These are phyloP conservation scores for Yamadazyma taylorii DNA, from an alignment of 1,139 yeast species.

Conservation along the genomic window DNA sequence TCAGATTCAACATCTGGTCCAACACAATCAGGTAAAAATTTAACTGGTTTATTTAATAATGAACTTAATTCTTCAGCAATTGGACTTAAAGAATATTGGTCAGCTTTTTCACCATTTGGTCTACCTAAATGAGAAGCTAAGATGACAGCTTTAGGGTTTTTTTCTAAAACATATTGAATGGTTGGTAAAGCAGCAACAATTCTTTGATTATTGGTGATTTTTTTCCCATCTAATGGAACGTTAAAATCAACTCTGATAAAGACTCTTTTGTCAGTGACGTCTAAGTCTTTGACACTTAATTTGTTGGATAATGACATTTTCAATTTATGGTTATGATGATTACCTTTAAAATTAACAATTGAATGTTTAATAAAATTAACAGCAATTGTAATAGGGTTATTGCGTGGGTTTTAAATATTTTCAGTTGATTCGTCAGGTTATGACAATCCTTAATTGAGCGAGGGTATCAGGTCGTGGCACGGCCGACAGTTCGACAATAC, in stretches of 20 bases:
- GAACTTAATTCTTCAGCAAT: slow-evolving; percentile 82
- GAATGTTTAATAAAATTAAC: neutral
- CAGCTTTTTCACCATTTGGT: slow-evolving; percentile 87
- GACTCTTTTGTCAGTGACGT: slow-evolving; percentile 84
- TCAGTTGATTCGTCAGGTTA: neutral
- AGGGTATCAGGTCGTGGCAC: too few relatives aligned
- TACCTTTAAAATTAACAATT: neutral
- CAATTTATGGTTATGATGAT: too few relatives aligned
- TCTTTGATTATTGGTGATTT: slow-evolving; percentile 97
- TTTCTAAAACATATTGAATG: slow-evolving; percentile 85
- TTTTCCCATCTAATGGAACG: slow-evolving; percentile 93
- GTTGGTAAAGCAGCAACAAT: slow-evolving; percentile 98
- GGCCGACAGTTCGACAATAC: too few relatives aligned
- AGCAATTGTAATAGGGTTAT: too few relatives aligned
- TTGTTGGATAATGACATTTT: slow-evolving; percentile 87
- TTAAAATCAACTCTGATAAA: slow-evolving; percentile 97
- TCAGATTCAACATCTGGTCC: slow-evolving; percentile 82
- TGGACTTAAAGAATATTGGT: slow-evolving; percentile 87
- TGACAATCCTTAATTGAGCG: too few relatives aligned
- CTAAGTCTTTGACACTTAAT: slow-evolving; percentile 86
- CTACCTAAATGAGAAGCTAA: slow-evolving; percentile 97
- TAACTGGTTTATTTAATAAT: slow-evolving; percentile 66
- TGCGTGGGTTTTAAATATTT: slow-evolving; percentile 1
- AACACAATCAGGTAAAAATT: slow-evolving; percentile 83
- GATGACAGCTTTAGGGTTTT: slow-evolving; percentile 84